These are phyloP conservation scores for Macrolepiota dolichaula DNA, from an alignment of 768 basidiomycete genomes.

Conservation along the genomic window DNA sequence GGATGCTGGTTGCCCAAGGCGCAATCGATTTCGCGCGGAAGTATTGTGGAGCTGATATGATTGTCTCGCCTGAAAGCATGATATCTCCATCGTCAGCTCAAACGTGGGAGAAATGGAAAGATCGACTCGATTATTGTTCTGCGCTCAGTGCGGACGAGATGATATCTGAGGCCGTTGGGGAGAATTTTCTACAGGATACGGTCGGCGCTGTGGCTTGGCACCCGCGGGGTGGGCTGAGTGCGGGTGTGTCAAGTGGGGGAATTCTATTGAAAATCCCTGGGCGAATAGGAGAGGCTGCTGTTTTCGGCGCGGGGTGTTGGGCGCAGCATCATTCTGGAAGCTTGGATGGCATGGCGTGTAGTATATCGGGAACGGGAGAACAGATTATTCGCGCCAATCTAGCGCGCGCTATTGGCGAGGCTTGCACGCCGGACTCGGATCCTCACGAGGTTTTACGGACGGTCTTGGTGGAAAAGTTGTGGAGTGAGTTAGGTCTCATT, in stretches of 20 bases:
- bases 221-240: slow-evolving; percentile 42
- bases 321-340: slow-evolving; percentile 34
- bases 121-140: slow-evolving; percentile 28
- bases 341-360: slow-evolving; percentile 53
- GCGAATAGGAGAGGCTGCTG: slow-evolving; percentile 75
- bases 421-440: slow-evolving; percentile 27
- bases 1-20: slow-evolving; percentile 60
- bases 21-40: slow-evolving; percentile 51
- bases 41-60: slow-evolving; percentile 20
- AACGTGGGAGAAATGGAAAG: slow-evolving; percentile 65
- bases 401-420: slow-evolving; percentile 52
- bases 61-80: slow-evolving; percentile 42
- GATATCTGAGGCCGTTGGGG: slow-evolving; percentile 14
- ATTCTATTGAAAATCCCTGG: slow-evolving; percentile 75
- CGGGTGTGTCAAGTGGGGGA: slow-evolving; percentile 84
- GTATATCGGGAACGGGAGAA: slow-evolving; percentile 78
- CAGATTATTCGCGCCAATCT: slow-evolving; percentile 57
- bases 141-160: background rate
- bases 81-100: slow-evolving; percentile 43
- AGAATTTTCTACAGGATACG: slow-evolving; percentile 61
- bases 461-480: slow-evolving; percentile 45
- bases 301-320: slow-evolving; percentile 79
- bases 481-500: slow-evolving; percentile 36
- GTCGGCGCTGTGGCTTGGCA: slow-evolving; percentile 74
- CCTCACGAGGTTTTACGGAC: slow-evolving; percentile 50